Evolutionary conservation across 2,329 filamentous ascomycete species (phyloP), one percentile per base, ranked within the genome.

Genomic region (Botrytis medusae): DNA sequence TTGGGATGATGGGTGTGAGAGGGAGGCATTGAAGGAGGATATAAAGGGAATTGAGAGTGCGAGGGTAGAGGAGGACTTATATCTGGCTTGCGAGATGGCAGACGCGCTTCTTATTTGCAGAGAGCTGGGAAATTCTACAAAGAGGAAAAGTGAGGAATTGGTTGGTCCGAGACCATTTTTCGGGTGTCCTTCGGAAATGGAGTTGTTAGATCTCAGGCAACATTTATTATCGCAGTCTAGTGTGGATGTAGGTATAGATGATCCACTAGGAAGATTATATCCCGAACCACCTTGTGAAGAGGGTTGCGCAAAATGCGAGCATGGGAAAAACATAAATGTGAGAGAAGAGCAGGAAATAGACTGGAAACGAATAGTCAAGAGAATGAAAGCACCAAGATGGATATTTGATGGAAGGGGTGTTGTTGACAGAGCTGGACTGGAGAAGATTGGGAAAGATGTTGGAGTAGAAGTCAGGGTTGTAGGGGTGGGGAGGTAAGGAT

Each of bases 1-100:
- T 73, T 93, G 89, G 79, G 92, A 94, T 80, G 90, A 91, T 1
- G 84, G 82, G 72, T 86, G 80, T 77, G 79, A 79, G 57, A 79
- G 80, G 8, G 78, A 80, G 37, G 79, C 83, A n/a, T 81, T 85
- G n/a, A 77, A 81, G 60, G 78, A 79, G 0, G 84, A 86, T 69
- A 77, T 86, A 37, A 78, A 79, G 61, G 75, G 79, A 29, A 75
- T 81, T 22, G 74, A 79, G 2, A 74, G 77, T 9, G 77, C 80
- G 40, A 77, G 78, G 42, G 77, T 87, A 51, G 83, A 82, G 44
- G 81, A 74, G 2, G 81, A 85, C 75, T 82, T 84, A 34, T 86
- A 86, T 73, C 75, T 82, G 40, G 85, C 86, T 2, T 86, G 85
- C 68, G 77, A 81, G 8, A 82, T 82, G 16, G 83, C 84, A 0